Evolutionary conservation across 495 filamentous ascomycete species (phyloP).

Genomic region (Thermothielavioides terrestris): DNA sequence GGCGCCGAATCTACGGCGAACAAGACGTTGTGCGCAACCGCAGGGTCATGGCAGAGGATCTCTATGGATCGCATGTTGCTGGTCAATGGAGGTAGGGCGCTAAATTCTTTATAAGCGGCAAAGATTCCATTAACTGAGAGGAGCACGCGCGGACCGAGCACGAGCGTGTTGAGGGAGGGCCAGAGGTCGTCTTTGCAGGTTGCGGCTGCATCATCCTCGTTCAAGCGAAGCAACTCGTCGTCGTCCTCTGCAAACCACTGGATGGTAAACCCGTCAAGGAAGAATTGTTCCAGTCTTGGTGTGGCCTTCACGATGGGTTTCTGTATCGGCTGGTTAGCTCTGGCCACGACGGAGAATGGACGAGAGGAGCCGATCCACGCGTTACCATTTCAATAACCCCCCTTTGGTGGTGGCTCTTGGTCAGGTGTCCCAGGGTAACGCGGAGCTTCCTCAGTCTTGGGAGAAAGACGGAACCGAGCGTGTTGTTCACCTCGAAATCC

Average conservation of each 20-base stretch:
- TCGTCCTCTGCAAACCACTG: too few relatives aligned
- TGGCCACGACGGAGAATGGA: not conserved
- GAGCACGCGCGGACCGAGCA: not conserved
- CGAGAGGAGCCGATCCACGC: not conserved
- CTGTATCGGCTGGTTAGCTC: not conserved
- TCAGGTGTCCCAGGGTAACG: not conserved
- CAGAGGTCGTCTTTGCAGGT: not conserved
- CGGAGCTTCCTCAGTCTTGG: constrained; percentile 4
- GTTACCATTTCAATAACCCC: not conserved
- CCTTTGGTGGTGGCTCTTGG: not conserved
- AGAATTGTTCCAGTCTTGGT: constrained; percentile 15
- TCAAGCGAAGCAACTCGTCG: not conserved
- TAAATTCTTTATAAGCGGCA: too few relatives aligned
- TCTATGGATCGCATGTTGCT: constrained; percentile 6
- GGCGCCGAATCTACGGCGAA: not conserved
- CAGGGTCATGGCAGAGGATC: not conserved
- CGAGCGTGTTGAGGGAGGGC: constrained; percentile 1
- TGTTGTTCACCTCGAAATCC: not conserved
- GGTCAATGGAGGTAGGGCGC: constrained; percentile 5
- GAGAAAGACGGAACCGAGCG: not conserved
- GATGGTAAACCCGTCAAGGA: constrained; percentile 10
- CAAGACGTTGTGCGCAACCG: not conserved
- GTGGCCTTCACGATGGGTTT: not conserved
- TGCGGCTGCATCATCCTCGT: not conserved
- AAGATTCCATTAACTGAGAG: not conserved